Conservation (phyloP, 495 filamentous ascomycete genomes). For the Articulospora tetracladia region DNA sequence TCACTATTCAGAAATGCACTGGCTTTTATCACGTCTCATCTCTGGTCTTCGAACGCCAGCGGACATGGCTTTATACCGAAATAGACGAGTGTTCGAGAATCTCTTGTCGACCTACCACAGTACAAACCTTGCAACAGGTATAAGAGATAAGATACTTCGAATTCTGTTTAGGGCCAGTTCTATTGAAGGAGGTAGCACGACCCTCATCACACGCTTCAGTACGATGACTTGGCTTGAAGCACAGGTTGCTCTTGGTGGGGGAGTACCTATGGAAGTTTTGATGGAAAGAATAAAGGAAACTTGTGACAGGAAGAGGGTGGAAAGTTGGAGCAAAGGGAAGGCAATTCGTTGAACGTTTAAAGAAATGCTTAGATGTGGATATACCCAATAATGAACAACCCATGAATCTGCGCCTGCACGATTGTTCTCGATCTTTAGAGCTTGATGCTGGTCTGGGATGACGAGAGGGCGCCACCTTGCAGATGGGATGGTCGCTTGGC, state of each 20-base stretch:
- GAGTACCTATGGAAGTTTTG: slow-evolving; percentile 52
- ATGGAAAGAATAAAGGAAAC: slow-evolving; percentile 60
- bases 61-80: slow-evolving; percentile 83
- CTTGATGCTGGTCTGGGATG: too few species aligned
- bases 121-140: slow-evolving; percentile 46
- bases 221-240: slow-evolving; percentile 74
- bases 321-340: slow-evolving; percentile 46
- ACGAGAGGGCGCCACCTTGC: too few species aligned
- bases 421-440: too few species aligned
- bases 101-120: slow-evolving; percentile 69
- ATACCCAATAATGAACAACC: slow-evolving; percentile 6
- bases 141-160: slow-evolving; percentile 65
- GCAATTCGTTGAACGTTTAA: background rate
- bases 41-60: slow-evolving; percentile 49
- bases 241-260: slow-evolving; percentile 45
- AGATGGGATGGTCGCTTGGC: background rate
- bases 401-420: background rate
- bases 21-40: slow-evolving; percentile 75
- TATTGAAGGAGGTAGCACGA: slow-evolving; percentile 77
- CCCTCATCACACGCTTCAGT: slow-evolving; percentile 80
- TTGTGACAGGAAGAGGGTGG: slow-evolving; percentile 63
- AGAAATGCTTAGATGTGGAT: slow-evolving; percentile 8
- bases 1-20: slow-evolving; percentile 71
- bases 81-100: slow-evolving; percentile 73
- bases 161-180: slow-evolving; percentile 68